Conservation (phyloP, 768 basidiomycete genomes). For the Ramaria rubella region DNA sequence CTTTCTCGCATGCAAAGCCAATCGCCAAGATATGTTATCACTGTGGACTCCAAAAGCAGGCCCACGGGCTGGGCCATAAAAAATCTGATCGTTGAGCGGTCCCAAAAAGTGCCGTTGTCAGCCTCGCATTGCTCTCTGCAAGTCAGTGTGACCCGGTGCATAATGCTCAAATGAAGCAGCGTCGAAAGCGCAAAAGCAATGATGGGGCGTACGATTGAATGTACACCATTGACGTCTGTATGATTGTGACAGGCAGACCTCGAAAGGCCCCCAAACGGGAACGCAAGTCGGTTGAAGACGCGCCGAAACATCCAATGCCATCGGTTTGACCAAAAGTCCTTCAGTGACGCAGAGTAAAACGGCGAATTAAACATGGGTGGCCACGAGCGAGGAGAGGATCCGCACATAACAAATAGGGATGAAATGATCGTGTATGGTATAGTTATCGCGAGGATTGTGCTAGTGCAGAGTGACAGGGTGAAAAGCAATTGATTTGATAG, state of each 20-base stretch:
- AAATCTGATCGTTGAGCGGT: neutral
- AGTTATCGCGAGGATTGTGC: neutral
- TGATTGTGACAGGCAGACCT: neutral
- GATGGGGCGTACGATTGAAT: neutral
- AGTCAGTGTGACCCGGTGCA: neutral
- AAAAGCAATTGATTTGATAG: neutral
- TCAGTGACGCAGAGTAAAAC: neutral
- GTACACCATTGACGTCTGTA: neutral
- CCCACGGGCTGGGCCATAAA: conserved; percentile 8
- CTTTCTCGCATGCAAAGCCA: neutral
- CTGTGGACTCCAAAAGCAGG: neutral
- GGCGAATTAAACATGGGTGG: conserved; percentile 9
- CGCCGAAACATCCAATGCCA: conserved; percentile 8
- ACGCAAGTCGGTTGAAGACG: conserved; percentile 1
- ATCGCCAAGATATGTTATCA: neutral
- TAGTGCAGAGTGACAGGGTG: neutral
- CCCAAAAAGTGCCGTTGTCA: neutral
- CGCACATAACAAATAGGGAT: neutral
- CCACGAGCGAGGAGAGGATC: neutral
- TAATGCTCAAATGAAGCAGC: neutral
- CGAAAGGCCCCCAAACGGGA: neutral
- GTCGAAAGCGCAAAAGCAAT: conserved; percentile 5
- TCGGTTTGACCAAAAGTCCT: conserved; percentile 6
- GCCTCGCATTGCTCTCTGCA: neutral
- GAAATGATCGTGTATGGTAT: neutral